Evolutionary conservation across 2,329 filamentous ascomycete genomes (phyloP).

Genomic region (Pestalotiopsis sp.): DNA sequence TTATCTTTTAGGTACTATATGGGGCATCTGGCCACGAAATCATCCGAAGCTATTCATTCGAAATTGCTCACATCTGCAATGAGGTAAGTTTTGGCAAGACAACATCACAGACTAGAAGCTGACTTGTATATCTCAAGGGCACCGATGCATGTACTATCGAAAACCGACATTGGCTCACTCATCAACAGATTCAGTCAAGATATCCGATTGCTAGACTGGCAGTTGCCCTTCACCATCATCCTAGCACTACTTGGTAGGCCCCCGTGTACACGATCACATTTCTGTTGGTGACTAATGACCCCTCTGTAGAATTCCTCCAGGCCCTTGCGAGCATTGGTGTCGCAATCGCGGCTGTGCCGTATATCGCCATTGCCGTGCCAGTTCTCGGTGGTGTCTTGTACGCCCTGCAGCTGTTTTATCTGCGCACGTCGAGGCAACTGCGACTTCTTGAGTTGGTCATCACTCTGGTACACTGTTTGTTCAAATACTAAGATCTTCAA

Average conservation of each 20-base stretch:
- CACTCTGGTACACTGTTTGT: not conserved
- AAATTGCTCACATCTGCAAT: not conserved
- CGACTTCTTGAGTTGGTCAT: conserved; percentile 41
- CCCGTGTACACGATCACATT: not conserved
- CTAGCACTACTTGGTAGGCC: conserved; percentile 14
- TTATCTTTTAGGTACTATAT: not conserved
- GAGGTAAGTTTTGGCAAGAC: not conserved
- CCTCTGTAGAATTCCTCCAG: conserved; percentile 36
- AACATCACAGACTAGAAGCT: not conserved
- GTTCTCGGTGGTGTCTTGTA: conserved; percentile 33
- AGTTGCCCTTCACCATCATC: conserved; percentile 38
- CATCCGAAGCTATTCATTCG: not conserved
- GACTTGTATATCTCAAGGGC: conserved; percentile 24
- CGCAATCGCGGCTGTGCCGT: conserved; percentile 46
- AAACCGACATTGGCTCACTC: conserved; percentile 41
- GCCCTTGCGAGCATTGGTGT: conserved; percentile 36
- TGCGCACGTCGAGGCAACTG: conserved; percentile 48
- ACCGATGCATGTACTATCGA: conserved; percentile 41
- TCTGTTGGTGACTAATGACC: not conserved
- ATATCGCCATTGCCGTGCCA: conserved; percentile 26
- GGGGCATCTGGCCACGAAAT: not conserved
- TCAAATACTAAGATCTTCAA: not conserved
- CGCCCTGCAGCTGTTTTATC: conserved; percentile 46
- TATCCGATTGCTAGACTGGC: conserved; percentile 44
- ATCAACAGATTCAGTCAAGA: conserved; percentile 48